Evolutionary conservation across 306 rosid genomes (phyloP), one percentile per base, ranked within the genome.

Genomic region (Quercus cerris): DNA sequence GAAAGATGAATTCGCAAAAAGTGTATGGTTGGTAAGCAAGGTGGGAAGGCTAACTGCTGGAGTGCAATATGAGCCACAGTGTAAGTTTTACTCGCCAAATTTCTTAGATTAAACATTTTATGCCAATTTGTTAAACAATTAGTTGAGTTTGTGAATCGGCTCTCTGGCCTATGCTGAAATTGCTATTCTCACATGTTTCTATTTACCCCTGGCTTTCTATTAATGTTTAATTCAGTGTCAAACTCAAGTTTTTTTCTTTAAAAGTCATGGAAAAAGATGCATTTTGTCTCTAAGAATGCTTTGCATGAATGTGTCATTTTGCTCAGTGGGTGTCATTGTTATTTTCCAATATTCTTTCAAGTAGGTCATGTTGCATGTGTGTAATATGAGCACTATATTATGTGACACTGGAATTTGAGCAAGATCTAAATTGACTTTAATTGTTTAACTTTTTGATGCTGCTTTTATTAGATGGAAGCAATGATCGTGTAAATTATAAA

Each of bases 11-110:
- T 74, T 85, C 23, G 93, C 97, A 64, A 91, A 82, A 86, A 83
- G 71, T 76, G 96, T 84, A 35, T 96, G 99, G 99, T 75, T 96
- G 76, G 93, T 96, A 75, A 86, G 96, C 90, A 96, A 84, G 89
- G 85, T 91, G 74, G 97, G 99, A 82, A 91, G 94, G 85, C 81
- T 93, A 77, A 96, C 92, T 70, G 96, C 94, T 18, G 99, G 97
- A 77, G 91, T 96, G 87, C 98, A 90, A 83, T 95, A 85, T 63
- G 99, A 93, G 86, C 97, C 98, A 74, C 92, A 88, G 30, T 76
- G 99, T 93, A 87, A 89, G 98, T 79, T 64, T 81, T 80, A 54
- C 61, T 51, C 41, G 15, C 54, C 56, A 5, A 55, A 14, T 54
- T 71, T 27, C 27, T 46, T 35, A 18, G 8, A 35, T 35, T 18